These are phyloP conservation scores for Bipolaris sorokiniana DNA, from an alignment of 2,329 filamentous ascomycete genomes.

Conservation along the genomic window DNA sequence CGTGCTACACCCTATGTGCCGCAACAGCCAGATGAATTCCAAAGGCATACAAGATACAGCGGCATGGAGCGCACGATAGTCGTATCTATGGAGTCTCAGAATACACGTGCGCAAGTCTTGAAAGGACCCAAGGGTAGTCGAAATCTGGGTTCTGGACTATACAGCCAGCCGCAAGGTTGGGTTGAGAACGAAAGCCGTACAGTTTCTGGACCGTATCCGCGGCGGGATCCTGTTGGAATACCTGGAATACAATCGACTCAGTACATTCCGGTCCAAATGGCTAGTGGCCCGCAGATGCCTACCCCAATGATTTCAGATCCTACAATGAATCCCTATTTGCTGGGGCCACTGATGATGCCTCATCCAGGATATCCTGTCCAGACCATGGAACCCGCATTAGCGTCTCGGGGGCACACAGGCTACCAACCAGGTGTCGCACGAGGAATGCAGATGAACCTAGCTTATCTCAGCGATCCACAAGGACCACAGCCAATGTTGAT, in stretches of 20 bases:
- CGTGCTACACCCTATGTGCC: constrained; percentile 4
- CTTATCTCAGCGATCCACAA: constrained; percentile 20
- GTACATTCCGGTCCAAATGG: constrained; percentile 16
- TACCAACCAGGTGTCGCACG: constrained; percentile 16
- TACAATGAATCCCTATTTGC: constrained; percentile 21
- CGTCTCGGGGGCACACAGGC: constrained; percentile 19
- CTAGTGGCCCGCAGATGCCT: constrained; percentile 21
- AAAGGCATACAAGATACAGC: constrained; percentile 7
- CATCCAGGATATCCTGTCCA: constrained; percentile 20
- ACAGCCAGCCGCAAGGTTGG: constrained; percentile 19
- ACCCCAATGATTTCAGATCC: constrained; percentile 7
- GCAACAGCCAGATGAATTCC: constrained; percentile 1
- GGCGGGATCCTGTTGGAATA: constrained; percentile 21
- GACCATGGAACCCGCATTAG: constrained; percentile 17
- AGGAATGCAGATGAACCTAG: constrained; percentile 17
- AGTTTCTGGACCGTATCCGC: constrained; percentile 18
- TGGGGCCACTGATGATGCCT: constrained; percentile 15
- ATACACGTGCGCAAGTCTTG: constrained; percentile 13
- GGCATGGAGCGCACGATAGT: constrained; percentile 1
- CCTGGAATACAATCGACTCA: constrained; percentile 24
- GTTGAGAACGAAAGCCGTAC: constrained; percentile 29
- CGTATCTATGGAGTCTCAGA: constrained; percentile 8
- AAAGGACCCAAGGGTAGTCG: constrained; percentile 20
- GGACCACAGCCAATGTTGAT: constrained; percentile 23
- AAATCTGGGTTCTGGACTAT: constrained; percentile 16